Base-by-base conservation (phyloP, 208 protist species). In the Vickermania ingenoplastis region DNA sequence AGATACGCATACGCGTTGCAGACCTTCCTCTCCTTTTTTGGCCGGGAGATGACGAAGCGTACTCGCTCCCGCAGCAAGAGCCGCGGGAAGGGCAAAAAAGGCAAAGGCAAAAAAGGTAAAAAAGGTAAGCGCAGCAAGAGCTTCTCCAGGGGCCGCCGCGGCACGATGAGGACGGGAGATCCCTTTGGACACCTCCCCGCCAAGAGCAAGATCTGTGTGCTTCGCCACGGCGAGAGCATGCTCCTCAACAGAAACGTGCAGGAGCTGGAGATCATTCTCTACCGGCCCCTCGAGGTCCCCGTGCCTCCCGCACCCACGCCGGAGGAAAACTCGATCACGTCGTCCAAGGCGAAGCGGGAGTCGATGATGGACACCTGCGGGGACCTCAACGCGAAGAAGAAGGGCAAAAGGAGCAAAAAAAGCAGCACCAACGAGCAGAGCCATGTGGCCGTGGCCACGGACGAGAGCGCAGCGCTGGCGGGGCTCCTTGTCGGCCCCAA, bases 211-310 rank as follows among this genome's bases (percentile, higher is more conserved):
- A 31, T 69, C 50, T 50, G 56, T 45, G 67, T 92, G 59, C 67
- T 92, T 69, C 69, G 65, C 31, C 60, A 71, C 0, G 82, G 83
- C 0, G 79, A 92, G 61, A 80, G 79, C 21, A 77, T 73, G 28
- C 67, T 82, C 51, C 65, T 92, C 17, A 71, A 70, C 21, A 65
- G 67, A 29, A 69, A 79, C 22, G 67, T 75, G 17, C 64, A 57
- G 22, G 82, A 89, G 55, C 66, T 92, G n/a, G 82, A 92, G 60
- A 73, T 92, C 21, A 61, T 79, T n/a, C 69, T 92, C 17, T 92
- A 80, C 57, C 79, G 86, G 14, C 73, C 81, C 13, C 49, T 76
- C 36, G 71, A 79, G 23, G 24, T 54, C 50, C 50, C 50, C 5
- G 11, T 26, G 50, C 50, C 50, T 7, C 21, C 50, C 21, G 50